Evolutionary conservation across 306 rosid genomes (phyloP), one percentile per base, ranked within the genome.

Genomic region (Cucumis melo): DNA sequence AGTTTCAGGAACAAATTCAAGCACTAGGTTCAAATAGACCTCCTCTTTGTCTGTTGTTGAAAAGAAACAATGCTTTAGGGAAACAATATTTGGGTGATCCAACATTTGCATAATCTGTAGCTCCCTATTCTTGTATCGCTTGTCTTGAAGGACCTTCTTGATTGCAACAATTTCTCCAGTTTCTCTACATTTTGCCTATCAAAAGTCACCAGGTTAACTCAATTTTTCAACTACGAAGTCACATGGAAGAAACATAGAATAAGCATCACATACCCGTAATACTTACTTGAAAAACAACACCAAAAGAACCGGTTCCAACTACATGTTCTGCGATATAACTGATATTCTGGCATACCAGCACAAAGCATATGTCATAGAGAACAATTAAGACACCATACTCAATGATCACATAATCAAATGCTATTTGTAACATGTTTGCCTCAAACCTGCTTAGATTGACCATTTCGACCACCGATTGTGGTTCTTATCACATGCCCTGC

Each of bases 111-210:
- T 94, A 79, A 94, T 94, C 79, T 94, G 99, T 73, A 94, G 81
- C 82, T 94, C 99, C 85, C 99, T 88, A 79, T 94, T 94, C 85
- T 92, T 94, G 89, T 91, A 94, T 75, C 99, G 94, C 88, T 91
- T 91, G 90, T 94, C 99, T 83, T 94, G 99, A 76, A 94, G 95
- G 81, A 94, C 99, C 87, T 94, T 94, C 88, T 94, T 94, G 81
- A 94, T 94, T 74, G 99, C 99, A 46, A 94, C 96, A 83, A 91
- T 89, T 87, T 94, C 99, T 78, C 97, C 99, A 1, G 99, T 92
- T 85, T 94, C 99, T 88, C 97, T 92, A 78, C 99, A 94, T 80
- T 94, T 94, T 27, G 99, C 99, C 99, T 94, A 77, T 73, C 20
- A 62, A 75, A 76, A 83, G 78, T 66, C 68, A 29, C 42, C 14